phyloP scores from a whole-genome alignment of 1,139 yeast species.

The Yamadazyma sp. region DNA sequence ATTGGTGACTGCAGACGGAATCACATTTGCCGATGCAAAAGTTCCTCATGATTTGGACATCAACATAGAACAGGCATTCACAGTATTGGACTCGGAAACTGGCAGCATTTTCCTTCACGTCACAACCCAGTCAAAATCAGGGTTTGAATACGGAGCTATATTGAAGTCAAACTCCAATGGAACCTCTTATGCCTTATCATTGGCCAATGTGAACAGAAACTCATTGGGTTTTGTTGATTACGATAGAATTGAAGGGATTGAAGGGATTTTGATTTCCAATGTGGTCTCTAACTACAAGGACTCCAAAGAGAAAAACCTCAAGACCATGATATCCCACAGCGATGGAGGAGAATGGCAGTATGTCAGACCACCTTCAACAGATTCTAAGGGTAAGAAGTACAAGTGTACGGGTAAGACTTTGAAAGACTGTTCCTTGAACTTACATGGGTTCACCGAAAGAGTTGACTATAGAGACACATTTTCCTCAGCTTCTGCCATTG shows the following conservation, averaged over 20 bases:
- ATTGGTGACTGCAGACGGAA: constrained; percentile 81
- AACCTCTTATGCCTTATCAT: constrained; percentile 76
- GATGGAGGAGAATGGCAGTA: constrained; percentile 91
- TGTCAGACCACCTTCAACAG: constrained; percentile 64
- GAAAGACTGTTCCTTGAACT: constrained; percentile 70
- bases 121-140: constrained; percentile 55
- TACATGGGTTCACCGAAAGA: constrained; percentile 92
- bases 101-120: constrained; percentile 82
- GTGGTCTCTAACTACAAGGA: constrained; percentile 50
- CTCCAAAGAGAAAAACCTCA: constrained; percentile 36
- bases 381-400: constrained; percentile 60
- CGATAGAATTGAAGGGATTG: constrained; percentile 82
- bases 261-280: constrained; percentile 80
- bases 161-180: constrained; percentile 94
- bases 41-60: constrained; percentile 72
- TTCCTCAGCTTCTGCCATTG: constrained; percentile 87
- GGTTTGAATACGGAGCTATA: constrained; percentile 73
- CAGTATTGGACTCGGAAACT: constrained; percentile 74
- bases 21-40: constrained; percentile 70
- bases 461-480: constrained; percentile 79
- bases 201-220: constrained; percentile 77
- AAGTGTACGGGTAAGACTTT: constrained; percentile 52
- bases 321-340: constrained; percentile 77
- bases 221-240: constrained; percentile 78
- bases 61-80: constrained; percentile 73